Evolutionary conservation across 2,329 filamentous ascomycete species (phyloP).

Genomic region (Aspergillus candidus): DNA sequence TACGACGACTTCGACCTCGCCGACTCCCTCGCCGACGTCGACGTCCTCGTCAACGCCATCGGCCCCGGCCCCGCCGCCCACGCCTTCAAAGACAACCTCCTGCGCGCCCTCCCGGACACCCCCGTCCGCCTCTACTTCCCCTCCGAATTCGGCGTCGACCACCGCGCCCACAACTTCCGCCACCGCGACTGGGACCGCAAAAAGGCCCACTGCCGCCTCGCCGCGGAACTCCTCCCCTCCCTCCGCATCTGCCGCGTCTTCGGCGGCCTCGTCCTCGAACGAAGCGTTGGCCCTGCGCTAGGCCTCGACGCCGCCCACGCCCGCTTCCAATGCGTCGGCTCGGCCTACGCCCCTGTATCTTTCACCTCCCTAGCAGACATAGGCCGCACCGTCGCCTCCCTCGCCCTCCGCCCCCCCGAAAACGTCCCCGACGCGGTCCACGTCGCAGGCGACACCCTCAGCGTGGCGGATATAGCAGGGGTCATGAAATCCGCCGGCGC

Average conservation of each 20-base stretch:
- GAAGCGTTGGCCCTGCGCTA: slow-evolving; percentile 31
- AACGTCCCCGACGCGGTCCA: slow-evolving; percentile 22
- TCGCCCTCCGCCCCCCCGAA: slow-evolving; percentile 15
- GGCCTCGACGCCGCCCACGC: slow-evolving; percentile 24
- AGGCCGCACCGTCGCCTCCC: slow-evolving; percentile 23
- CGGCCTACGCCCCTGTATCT: slow-evolving; percentile 17
- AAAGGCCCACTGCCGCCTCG: slow-evolving; percentile 23
- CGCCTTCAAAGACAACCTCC: slow-evolving; percentile 24
- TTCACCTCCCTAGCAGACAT: slow-evolving; percentile 30
- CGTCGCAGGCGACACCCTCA: slow-evolving; percentile 23
- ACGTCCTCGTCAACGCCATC: slow-evolving; percentile 29
- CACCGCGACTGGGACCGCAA: slow-evolving; percentile 31
- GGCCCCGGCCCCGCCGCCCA: slow-evolving; percentile 22
- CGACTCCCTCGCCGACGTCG: slow-evolving; percentile 21
- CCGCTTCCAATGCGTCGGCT: slow-evolving; percentile 27
- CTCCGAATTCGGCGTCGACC: slow-evolving; percentile 36
- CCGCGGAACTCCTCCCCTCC: slow-evolving; percentile 8
- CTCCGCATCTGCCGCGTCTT: slow-evolving; percentile 28
- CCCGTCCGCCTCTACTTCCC: slow-evolving; percentile 29
- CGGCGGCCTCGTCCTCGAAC: slow-evolving; percentile 29
- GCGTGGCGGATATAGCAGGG: slow-evolving; percentile 18
- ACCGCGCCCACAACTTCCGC: slow-evolving; percentile 32
- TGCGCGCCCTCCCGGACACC: slow-evolving; percentile 18
- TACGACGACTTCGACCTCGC: slow-evolving; percentile 19
- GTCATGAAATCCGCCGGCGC: slow-evolving; percentile 23